phyloP scores from a whole-genome alignment of 306 rosid species.

The Prunus kanzakura region DNA sequence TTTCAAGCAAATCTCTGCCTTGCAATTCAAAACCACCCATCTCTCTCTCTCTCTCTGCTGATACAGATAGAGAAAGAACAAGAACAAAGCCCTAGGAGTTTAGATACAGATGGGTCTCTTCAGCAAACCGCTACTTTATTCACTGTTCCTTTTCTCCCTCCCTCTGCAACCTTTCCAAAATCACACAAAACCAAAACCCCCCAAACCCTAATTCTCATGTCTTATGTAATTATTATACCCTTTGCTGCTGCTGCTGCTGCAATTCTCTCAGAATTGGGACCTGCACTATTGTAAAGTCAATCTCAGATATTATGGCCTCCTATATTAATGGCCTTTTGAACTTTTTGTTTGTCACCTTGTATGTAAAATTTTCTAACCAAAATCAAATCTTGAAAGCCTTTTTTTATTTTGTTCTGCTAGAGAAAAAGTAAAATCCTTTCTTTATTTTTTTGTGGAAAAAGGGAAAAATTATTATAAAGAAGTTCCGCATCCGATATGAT shows the following conservation, averaged over 20 bases:
- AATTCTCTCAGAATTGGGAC: conserved; percentile 33
- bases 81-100: conserved; percentile 46
- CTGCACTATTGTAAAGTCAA: conserved; percentile 45
- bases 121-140: conserved; percentile 37
- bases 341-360: background rate
- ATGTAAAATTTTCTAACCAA: background rate
- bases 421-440: background rate
- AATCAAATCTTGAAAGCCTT: background rate
- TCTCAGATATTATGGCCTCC: conserved; percentile 39
- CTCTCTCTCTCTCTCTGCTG: conserved; percentile 4
- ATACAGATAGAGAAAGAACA: conserved; percentile 48
- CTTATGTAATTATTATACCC: conserved; percentile 49
- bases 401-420: background rate
- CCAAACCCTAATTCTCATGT: conserved; percentile 58
- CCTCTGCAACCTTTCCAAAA: conserved; percentile 36
- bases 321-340: conserved; percentile 28
- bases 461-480: too few species aligned
- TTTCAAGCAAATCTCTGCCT: conserved; percentile 1
- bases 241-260: conserved; percentile 1
- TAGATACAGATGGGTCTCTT: conserved; percentile 45
- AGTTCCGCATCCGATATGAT: too few species aligned
- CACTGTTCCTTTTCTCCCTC: conserved; percentile 38
- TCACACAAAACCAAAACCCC: conserved; percentile 40
- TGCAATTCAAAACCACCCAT: conserved; percentile 14
- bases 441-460: background rate